Conservation (phyloP, 257 asterid genomes). For the Solanum ahanhuiri region DNA sequence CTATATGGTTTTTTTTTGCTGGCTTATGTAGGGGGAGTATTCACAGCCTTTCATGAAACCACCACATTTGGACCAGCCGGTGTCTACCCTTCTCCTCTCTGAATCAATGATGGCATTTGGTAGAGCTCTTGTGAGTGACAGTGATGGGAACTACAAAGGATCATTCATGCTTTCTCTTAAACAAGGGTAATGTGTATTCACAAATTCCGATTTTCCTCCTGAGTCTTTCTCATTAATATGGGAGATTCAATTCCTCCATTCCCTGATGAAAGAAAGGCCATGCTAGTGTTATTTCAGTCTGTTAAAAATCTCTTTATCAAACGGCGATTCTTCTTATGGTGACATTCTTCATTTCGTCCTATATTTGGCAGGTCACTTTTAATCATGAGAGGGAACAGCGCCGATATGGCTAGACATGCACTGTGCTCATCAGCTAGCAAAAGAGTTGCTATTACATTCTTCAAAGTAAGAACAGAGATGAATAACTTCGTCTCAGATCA, state of each 20-base stretch:
- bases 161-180: conserved; percentile 71
- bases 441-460: conserved; percentile 73
- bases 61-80: conserved; percentile 92
- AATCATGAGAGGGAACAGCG: conserved; percentile 89
- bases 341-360: not conserved
- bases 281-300: not conserved
- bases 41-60: conserved; percentile 96
- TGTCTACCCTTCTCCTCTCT: conserved; percentile 74
- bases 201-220: not conserved
- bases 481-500: conserved; percentile 16
- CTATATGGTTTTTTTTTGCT: not conserved
- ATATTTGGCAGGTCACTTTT: conserved; percentile 56
- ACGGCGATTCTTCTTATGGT: not conserved
- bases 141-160: conserved; percentile 77
- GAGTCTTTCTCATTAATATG: not conserved
- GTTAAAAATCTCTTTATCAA: not conserved
- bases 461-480: conserved; percentile 50
- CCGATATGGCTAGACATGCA: conserved; percentile 84
- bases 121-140: conserved; percentile 57
- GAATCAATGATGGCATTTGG: conserved; percentile 97
- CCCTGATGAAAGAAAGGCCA: not conserved
- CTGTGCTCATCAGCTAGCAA: conserved; percentile 80
- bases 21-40: conserved; percentile 58
- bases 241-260: not conserved
- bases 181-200: conserved; percentile 57